These are phyloP conservation scores for Rugiboletus extremiorientalis DNA, from an alignment of 1,284 basidiomycete species.

Conservation along the genomic window DNA sequence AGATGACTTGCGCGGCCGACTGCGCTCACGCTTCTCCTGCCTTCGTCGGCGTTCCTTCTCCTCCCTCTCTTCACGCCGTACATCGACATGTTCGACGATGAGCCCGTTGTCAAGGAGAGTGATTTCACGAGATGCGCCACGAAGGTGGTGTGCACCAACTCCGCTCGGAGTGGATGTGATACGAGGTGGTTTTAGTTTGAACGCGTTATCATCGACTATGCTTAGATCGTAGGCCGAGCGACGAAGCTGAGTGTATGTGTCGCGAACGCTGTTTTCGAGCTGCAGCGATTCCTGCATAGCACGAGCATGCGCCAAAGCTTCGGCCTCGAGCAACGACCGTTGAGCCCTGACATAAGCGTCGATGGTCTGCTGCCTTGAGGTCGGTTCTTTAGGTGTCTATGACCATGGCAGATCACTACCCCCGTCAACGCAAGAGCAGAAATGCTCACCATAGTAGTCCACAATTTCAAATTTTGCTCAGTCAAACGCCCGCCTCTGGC, in stretches of 20 bases:
- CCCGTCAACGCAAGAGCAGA: constrained; percentile 8
- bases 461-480: constrained; percentile 82
- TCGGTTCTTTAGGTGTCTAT: constrained; percentile 79
- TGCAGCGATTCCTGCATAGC: constrained; percentile 75
- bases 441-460: constrained; percentile 77
- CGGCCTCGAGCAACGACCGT: constrained; percentile 68
- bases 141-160: constrained; percentile 39
- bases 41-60: constrained; percentile 61
- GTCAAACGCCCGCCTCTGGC: constrained; percentile 70
- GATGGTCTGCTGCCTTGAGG: constrained; percentile 72
- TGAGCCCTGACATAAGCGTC: constrained; percentile 72
- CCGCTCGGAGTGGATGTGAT: constrained; percentile 41
- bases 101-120: constrained; percentile 83
- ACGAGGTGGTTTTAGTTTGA: constrained; percentile 65
- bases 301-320: constrained; percentile 68
- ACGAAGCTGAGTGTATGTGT: constrained; percentile 74
- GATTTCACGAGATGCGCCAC: constrained; percentile 63
- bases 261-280: constrained; percentile 71
- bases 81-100: constrained; percentile 82
- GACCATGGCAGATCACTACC: not conserved
- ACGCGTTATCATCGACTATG: constrained; percentile 52
- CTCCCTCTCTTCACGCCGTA: constrained; percentile 77
- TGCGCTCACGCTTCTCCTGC: constrained; percentile 58
- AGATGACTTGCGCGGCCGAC: constrained; percentile 69
- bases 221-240: constrained; percentile 70